These are phyloP conservation scores for Paramyrothecium roridum DNA, from an alignment of 2,329 filamentous ascomycete genomes.

Conservation along the genomic window DNA sequence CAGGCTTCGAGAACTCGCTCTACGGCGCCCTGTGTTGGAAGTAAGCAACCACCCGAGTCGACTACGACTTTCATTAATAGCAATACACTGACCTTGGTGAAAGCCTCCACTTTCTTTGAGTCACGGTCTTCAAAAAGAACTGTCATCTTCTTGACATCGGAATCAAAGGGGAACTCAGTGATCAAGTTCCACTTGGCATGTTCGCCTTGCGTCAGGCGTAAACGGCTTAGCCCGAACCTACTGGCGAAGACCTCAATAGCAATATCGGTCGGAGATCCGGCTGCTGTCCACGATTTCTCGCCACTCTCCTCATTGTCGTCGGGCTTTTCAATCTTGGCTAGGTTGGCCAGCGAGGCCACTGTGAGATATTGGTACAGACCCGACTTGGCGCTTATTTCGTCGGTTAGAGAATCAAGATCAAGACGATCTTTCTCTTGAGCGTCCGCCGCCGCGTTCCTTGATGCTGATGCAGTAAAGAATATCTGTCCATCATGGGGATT, in stretches of 20 bases:
- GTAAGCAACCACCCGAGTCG: too few species aligned
- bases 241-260: constrained; percentile 56
- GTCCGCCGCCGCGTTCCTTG: constrained; percentile 3
- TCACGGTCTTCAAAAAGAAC: constrained; percentile 39
- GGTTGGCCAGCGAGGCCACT: constrained; percentile 57
- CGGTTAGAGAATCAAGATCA: constrained; percentile 31
- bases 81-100: too few species aligned
- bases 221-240: constrained; percentile 40
- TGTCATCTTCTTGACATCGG: constrained; percentile 56
- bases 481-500: constrained; percentile 17
- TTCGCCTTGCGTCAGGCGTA: constrained; percentile 22
- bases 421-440: too few species aligned
- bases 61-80: too few species aligned
- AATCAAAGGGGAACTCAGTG: constrained; percentile 56
- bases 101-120: constrained; percentile 34
- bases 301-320: too few species aligned
- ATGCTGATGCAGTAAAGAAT: constrained; percentile 4
- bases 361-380: constrained; percentile 44
- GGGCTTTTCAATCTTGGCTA: constrained; percentile 54
- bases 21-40: too few species aligned
- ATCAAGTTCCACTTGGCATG: constrained; percentile 33
- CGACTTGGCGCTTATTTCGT: constrained; percentile 32
- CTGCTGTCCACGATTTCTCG: constrained; percentile 33
- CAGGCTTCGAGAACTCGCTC: constrained; percentile 63
- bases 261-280: constrained; percentile 52